phyloP scores from a whole-genome alignment of 805 yeast genomes.

The Myxozyma monticola region DNA sequence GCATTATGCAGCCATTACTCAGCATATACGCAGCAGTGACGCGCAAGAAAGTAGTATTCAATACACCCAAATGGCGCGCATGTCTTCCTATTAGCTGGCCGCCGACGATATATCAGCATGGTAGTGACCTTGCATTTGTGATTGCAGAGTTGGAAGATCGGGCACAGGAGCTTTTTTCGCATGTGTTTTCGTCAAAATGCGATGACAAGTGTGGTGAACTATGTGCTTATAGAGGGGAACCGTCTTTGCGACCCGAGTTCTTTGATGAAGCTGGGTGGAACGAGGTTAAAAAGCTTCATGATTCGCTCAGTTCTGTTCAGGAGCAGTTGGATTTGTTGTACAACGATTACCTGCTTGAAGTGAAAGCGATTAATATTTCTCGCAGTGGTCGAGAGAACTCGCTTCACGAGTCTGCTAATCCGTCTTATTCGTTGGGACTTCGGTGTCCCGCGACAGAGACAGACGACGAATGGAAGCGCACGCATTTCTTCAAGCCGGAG shows the following conservation, averaged over 20 bases:
- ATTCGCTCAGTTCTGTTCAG: neutral
- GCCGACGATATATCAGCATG: too few species aligned
- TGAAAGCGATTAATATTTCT: neutral
- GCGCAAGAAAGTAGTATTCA: neutral
- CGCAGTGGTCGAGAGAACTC: neutral
- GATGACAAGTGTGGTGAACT: too few species aligned
- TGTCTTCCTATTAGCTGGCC: too few species aligned
- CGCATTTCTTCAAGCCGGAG: conserved; percentile 18
- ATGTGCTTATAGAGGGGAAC: too few species aligned
- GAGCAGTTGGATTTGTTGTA: neutral
- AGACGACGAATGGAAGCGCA: conserved; percentile 1
- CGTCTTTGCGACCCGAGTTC: too few species aligned
- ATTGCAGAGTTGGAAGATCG: too few species aligned
- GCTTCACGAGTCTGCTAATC: too few species aligned
- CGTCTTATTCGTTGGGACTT: too few species aligned
- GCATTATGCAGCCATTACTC: neutral
- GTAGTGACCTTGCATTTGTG: too few species aligned
- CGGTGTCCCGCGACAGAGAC: neutral
- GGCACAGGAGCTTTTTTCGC: too few species aligned
- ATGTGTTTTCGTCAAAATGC: too few species aligned
- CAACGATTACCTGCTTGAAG: neutral
- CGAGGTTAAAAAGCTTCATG: neutral
- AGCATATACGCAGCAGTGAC: neutral
- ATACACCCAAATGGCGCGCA: too few species aligned
- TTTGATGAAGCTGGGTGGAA: neutral